Percentiles rank a stretch among this genome's conserved stretches.
phyloP scores from a whole-genome alignment of 2,329 filamentous ascomycete genomes.

The Didymella segeticola region DNA sequence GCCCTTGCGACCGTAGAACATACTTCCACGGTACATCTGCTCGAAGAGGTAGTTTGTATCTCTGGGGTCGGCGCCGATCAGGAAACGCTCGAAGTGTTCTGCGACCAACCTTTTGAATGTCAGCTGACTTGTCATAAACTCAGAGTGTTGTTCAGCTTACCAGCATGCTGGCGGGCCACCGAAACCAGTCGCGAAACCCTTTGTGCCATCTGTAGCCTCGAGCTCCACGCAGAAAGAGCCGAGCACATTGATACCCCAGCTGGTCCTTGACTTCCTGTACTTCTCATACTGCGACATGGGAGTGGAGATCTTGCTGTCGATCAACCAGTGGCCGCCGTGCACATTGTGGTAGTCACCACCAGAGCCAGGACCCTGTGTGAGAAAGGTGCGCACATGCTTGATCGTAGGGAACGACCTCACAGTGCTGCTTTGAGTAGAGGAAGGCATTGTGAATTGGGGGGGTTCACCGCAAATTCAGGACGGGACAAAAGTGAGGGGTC shows the following conservation, averaged over 20 bases:
- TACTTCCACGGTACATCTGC: conserved; percentile 93
- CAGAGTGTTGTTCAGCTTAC: conserved; percentile 46
- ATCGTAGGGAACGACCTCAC: conserved; percentile 73
- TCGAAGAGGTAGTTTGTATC: conserved; percentile 93
- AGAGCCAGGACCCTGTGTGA: conserved; percentile 67
- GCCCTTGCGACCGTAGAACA: conserved; percentile 96
- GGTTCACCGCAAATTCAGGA: conserved; percentile 2
- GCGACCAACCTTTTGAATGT: conserved; percentile 66
- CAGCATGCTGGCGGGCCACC: conserved; percentile 93
- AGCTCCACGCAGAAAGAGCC: conserved; percentile 92
- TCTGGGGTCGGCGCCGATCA: conserved; percentile 84
- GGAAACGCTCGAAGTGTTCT: conserved; percentile 91
- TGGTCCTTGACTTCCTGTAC: conserved; percentile 85
- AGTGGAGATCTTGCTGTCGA: conserved; percentile 90
- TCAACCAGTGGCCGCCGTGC: conserved; percentile 75
- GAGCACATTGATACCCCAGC: conserved; percentile 94
- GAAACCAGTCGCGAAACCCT: conserved; percentile 92
- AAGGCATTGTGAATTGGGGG: conserved; percentile 36
- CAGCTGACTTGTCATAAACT: conserved; percentile 2
- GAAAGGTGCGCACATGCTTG: conserved; percentile 75
- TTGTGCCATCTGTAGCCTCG: conserved; percentile 87
- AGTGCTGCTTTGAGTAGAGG: conserved; percentile 28
- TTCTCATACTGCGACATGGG: conserved; percentile 90
- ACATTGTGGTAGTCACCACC: conserved; percentile 95
- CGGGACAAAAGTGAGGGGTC: conserved; percentile 25